Conservation (phyloP, 1,284 basidiomycete species). For the Malassezia sp. region DNA sequence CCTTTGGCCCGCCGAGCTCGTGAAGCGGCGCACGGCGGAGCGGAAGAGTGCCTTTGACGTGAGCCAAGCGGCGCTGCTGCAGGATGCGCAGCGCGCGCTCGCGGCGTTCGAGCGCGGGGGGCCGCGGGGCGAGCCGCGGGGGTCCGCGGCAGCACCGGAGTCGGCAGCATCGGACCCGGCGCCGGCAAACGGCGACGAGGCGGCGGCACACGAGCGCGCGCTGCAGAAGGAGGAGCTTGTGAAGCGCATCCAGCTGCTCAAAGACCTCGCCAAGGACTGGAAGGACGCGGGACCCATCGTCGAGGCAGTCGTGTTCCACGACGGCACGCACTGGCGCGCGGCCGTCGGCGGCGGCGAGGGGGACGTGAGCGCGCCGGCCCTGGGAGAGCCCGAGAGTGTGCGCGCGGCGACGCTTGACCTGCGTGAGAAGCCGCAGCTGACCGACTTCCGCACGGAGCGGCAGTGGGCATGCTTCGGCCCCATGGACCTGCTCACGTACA, state of each 20-base stretch:
- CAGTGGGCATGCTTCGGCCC: constrained; percentile 43
- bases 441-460: constrained; percentile 42
- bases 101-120: constrained; percentile 19
- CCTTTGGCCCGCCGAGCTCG: constrained; percentile 44
- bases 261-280: constrained; percentile 35
- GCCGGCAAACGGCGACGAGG: constrained; percentile 5
- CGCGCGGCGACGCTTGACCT: constrained; percentile 32
- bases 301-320: constrained; percentile 45
- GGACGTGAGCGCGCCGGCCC: constrained; percentile 27
- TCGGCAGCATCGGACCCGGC: constrained; percentile 22
- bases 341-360: constrained; percentile 47
- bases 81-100: constrained; percentile 30
- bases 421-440: constrained; percentile 26
- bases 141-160: constrained; percentile 17
- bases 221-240: constrained; percentile 37
- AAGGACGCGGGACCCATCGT: constrained; percentile 44
- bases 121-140: background rate
- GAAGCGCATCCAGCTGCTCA: constrained; percentile 36
- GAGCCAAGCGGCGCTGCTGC: constrained; percentile 34
- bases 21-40: constrained; percentile 36
- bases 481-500: constrained; percentile 45
- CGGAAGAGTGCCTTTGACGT: constrained; percentile 40
- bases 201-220: constrained; percentile 17
- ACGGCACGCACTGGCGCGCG: constrained; percentile 45
- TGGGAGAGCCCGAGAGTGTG: constrained; percentile 26